A percentile compares a stretch with the other conserved stretches of the same genome.
Evolutionary conservation across 345 rosid genomes (phyloP).

Genomic region (Aquilaria yunnanensis): DNA sequence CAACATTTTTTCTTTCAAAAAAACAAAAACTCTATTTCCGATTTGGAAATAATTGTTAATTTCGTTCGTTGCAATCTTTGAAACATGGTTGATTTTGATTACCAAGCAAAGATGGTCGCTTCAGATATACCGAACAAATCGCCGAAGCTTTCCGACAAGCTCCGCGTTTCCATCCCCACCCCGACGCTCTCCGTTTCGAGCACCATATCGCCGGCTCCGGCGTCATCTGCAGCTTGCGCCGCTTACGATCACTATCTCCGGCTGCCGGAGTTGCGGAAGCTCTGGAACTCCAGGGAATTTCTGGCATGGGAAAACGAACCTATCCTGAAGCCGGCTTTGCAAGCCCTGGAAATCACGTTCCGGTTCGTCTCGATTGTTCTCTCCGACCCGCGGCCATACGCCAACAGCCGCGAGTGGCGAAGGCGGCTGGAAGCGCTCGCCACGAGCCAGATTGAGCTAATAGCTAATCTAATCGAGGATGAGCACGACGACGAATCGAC

Average conservation of each 20-base stretch:
- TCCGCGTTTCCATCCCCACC: constrained; percentile 37
- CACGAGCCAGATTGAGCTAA: constrained; percentile 56
- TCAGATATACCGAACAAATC: constrained; percentile 38
- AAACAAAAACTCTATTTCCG: background rate
- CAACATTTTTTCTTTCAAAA: background rate
- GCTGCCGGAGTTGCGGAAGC: constrained; percentile 51
- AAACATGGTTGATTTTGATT: constrained; percentile 64
- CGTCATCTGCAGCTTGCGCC: constrained; percentile 48
- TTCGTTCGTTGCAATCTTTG: background rate
- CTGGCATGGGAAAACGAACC: constrained; percentile 63
- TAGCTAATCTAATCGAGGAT: constrained; percentile 54
- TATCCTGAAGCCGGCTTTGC: constrained; percentile 68
- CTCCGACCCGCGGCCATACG: constrained; percentile 74
- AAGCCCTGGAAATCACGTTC: constrained; percentile 78
- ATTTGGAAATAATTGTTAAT: background rate
- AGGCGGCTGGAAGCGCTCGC: constrained; percentile 70
- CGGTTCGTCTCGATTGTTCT: constrained; percentile 60
- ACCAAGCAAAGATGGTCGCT: constrained; percentile 49
- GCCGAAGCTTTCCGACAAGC: constrained; percentile 35
- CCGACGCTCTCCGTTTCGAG: constrained; percentile 13
- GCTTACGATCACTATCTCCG: constrained; percentile 80
- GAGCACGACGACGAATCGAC: constrained; percentile 33
- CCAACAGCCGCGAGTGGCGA: constrained; percentile 58
- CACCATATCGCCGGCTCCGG: constrained; percentile 25
- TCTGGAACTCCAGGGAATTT: constrained; percentile 45